Evolutionary conservation across 2,329 filamentous ascomycete species (phyloP).

Genomic region (Xylariaceae sp.): DNA sequence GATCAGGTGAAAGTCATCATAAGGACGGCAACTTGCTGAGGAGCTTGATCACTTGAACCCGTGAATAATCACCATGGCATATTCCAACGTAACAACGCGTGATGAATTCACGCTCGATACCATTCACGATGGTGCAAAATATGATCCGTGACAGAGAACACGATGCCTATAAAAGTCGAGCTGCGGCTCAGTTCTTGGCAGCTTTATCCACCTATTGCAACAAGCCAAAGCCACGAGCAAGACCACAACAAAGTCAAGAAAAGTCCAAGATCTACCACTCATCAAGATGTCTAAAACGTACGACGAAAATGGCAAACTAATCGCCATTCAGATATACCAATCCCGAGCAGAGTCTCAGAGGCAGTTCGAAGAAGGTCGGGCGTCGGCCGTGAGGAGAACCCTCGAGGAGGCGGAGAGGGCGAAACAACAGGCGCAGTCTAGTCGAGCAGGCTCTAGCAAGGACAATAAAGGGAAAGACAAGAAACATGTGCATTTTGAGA

Average conservation of each 20-base stretch:
- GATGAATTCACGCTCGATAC: too few relatives aligned
- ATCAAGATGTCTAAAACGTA: not conserved
- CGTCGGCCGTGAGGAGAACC: not conserved
- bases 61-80: not conserved
- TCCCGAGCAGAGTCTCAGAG: not conserved
- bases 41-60: not conserved
- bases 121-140: too few relatives aligned
- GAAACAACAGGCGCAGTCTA: not conserved
- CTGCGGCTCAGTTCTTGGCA: too few relatives aligned
- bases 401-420: not conserved
- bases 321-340: not conserved
- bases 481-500: too few relatives aligned
- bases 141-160: too few relatives aligned
- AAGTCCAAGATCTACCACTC: not conserved
- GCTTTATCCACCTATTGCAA: too few relatives aligned
- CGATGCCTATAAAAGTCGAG: too few relatives aligned
- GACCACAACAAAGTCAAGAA: not conserved
- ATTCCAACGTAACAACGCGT: too few relatives aligned
- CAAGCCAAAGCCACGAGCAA: not conserved
- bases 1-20: not conserved
- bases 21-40: not conserved
- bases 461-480: too few relatives aligned
- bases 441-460: too few relatives aligned
- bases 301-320: not conserved
- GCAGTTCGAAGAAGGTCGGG: not conserved